Conservation (phyloP, 208 protist genomes). For the Tritrichomonas foetus region DNA sequence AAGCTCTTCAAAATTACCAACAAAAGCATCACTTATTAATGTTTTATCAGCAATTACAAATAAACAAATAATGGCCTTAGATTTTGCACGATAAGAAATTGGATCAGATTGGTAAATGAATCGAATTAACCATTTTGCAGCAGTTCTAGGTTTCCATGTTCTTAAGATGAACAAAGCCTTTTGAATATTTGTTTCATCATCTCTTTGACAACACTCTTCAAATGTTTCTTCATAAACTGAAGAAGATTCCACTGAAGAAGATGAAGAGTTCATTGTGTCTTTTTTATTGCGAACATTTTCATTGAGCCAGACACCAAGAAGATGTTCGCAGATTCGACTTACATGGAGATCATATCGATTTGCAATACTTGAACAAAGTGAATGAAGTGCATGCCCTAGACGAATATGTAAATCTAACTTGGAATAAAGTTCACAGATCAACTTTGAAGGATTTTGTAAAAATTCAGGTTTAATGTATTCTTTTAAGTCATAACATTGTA, state of each 20-base stretch:
- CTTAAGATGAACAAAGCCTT: background rate
- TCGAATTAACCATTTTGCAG: background rate
- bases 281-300: background rate
- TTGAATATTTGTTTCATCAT: slow-evolving; percentile 22
- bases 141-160: background rate
- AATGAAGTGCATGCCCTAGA: background rate
- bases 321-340: background rate
- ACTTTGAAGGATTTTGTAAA: background rate
- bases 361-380: background rate
- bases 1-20: background rate
- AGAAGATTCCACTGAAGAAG: background rate
- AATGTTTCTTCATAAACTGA: background rate
- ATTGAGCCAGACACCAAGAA: background rate
- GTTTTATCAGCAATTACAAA: background rate
- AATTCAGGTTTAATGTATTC: background rate
- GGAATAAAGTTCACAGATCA: slow-evolving; percentile 25
- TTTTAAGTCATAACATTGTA: background rate
- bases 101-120: background rate
- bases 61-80: background rate
- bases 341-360: background rate
- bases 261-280: background rate
- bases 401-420: background rate
- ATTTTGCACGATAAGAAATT: background rate
- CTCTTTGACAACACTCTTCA: background rate
- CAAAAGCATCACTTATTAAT: background rate